Evolutionary conservation across 345 rosid genomes (phyloP).

Genomic region (Aurinia saxatilis): DNA sequence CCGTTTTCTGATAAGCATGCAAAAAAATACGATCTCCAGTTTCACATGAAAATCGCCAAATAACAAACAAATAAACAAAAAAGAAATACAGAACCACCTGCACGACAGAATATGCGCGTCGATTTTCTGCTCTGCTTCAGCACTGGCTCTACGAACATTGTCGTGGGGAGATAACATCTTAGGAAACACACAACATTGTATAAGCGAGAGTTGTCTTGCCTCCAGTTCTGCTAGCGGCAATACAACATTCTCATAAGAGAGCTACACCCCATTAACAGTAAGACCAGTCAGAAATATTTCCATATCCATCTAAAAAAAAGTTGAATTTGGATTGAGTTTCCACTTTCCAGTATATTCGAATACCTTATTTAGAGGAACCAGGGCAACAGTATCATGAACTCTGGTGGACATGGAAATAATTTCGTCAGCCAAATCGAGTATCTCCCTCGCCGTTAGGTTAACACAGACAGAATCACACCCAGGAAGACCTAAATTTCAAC

Average conservation of each 20-base stretch:
- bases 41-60: background rate
- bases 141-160: constrained; percentile 67
- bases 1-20: constrained; percentile 60
- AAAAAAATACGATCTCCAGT: constrained; percentile 25
- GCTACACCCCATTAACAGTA: constrained; percentile 41
- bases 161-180: constrained; percentile 56
- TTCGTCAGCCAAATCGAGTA: constrained; percentile 58
- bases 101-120: constrained; percentile 52
- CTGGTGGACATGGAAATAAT: constrained; percentile 55
- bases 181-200: constrained; percentile 70
- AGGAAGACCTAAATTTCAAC: constrained; percentile 48
- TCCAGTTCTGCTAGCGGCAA: constrained; percentile 70
- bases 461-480: constrained; percentile 52
- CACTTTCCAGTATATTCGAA: background rate
- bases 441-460: constrained; percentile 62
- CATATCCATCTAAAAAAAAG: background rate
- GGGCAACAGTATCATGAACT: constrained; percentile 71
- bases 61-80: background rate
- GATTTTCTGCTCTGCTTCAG: constrained; percentile 69
- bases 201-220: constrained; percentile 59
- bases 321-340: background rate
- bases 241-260: constrained; percentile 59
- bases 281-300: background rate
- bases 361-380: constrained; percentile 79
- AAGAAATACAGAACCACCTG: constrained; percentile 44